phyloP scores from a whole-genome alignment of 108 stramenopile genomes.

The Nitzschia sp. region DNA sequence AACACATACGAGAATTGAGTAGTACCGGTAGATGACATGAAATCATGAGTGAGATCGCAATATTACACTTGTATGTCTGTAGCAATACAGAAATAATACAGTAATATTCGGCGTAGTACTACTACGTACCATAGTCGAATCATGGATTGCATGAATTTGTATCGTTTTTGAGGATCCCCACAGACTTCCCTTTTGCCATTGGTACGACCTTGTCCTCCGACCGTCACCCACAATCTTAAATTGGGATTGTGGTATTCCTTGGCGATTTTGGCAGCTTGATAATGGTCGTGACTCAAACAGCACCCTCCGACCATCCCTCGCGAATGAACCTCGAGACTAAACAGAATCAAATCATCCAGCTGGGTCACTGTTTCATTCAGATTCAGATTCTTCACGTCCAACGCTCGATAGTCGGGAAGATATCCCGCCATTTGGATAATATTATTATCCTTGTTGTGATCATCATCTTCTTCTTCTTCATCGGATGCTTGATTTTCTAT shows the following conservation, averaged over 20 bases:
- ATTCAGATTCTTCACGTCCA: conserved; percentile 29
- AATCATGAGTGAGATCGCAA: not conserved
- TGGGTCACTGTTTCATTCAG: conserved; percentile 35
- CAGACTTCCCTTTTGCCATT: not conserved
- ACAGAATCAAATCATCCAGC: conserved; percentile 62
- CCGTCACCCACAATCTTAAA: conserved; percentile 31
- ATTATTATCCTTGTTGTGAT: too few relatives aligned
- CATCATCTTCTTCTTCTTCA: too few relatives aligned
- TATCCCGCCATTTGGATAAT: conserved; percentile 44
- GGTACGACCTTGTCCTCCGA: conserved; percentile 34
- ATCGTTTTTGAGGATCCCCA: not conserved
- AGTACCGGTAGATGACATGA: not conserved
- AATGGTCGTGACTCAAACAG: conserved; percentile 48
- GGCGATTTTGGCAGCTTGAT: conserved; percentile 34
- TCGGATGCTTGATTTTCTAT: too few relatives aligned
- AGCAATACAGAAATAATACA: not conserved
- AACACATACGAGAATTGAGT: not conserved
- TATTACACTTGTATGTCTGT: not conserved
- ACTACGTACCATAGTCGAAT: conserved; percentile 9
- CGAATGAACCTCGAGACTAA: conserved; percentile 45
- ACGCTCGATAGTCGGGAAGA: conserved; percentile 63
- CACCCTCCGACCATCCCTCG: conserved; percentile 26
- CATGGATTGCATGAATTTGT: conserved; percentile 10
- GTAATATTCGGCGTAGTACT: too few relatives aligned
- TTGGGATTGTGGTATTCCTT: conserved; percentile 27